These are phyloP conservation scores for Russula griseocarnosa DNA, from an alignment of 768 basidiomycete genomes.

Conservation along the genomic window DNA sequence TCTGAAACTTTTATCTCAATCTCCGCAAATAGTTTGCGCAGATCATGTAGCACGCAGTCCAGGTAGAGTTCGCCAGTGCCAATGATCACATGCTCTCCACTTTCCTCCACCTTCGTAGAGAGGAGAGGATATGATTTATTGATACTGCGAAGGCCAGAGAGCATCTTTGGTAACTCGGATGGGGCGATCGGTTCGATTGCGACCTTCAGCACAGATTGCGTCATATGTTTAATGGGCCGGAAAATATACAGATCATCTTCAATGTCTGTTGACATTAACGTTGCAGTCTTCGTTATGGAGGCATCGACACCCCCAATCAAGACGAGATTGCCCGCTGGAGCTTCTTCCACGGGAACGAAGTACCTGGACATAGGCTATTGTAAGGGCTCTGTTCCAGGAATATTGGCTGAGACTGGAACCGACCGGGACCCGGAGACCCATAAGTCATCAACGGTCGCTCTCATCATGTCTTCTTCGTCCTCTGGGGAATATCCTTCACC, in stretches of 20 bases:
- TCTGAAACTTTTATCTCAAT: conserved; percentile 99
- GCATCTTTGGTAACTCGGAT: conserved; percentile 97
- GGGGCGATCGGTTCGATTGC: conserved; percentile 98
- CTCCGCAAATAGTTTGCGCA: conserved; percentile 88
- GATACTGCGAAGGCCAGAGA: conserved; percentile 91
- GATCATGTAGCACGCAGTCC: conserved; percentile 95
- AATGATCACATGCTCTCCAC: conserved; percentile 94
- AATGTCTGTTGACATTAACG: conserved; percentile 65
- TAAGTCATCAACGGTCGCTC: conserved; percentile 74
- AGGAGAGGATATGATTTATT: conserved; percentile 97
- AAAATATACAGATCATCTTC: conserved; percentile 93
- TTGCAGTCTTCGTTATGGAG: conserved; percentile 94
- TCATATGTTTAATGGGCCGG: conserved; percentile 94
- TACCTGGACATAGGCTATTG: conserved; percentile 50
- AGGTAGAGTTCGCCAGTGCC: conserved; percentile 97
- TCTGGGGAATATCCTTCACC: conserved; percentile 99
- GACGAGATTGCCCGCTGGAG: conserved; percentile 88
- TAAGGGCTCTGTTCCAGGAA: background rate
- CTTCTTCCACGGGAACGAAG: conserved; percentile 83
- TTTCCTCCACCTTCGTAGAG: conserved; percentile 95
- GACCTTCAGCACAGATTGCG: conserved; percentile 93
- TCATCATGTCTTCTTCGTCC: conserved; percentile 98
- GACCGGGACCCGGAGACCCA: conserved; percentile 91
- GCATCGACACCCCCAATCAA: conserved; percentile 90
- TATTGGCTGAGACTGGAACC: conserved; percentile 27